Evolutionary conservation across 768 basidiomycete species (phyloP).

Genomic region (Crepidotus variabilis): DNA sequence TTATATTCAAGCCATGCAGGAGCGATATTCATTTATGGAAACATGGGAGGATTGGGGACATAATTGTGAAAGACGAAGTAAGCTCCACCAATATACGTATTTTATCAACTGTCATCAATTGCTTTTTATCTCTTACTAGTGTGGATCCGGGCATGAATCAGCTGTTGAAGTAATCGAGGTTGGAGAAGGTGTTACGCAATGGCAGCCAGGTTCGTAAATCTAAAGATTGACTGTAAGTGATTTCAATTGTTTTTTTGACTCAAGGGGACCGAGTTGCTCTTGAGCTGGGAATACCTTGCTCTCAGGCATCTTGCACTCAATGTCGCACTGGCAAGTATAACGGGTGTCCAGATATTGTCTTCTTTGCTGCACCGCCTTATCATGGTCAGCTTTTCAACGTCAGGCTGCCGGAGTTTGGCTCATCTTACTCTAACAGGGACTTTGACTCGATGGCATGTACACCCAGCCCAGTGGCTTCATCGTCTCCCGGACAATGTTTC

Average conservation of each 20-base stretch:
- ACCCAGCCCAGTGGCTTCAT: too few relatives aligned
- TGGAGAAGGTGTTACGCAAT: conserved; percentile 59
- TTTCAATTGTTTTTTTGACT: not conserved
- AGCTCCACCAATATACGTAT: conserved; percentile 1
- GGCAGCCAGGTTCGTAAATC: conserved; percentile 45
- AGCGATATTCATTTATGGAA: conserved; percentile 76
- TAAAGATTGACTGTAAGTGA: too few relatives aligned
- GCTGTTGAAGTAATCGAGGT: conserved; percentile 64
- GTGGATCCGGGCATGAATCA: conserved; percentile 68
- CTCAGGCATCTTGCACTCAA: conserved; percentile 53
- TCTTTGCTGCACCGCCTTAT: conserved; percentile 72
- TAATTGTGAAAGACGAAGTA: conserved; percentile 68
- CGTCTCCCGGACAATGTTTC: conserved; percentile 32
- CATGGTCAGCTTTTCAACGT: conserved; percentile 38
- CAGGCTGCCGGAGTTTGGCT: not conserved
- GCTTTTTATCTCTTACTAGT: conserved; percentile 28
- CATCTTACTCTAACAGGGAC: conserved; percentile 37
- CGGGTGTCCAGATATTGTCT: conserved; percentile 55
- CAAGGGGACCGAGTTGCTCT: conserved; percentile 67
- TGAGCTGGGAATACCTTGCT: conserved; percentile 68
- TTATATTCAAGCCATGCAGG: conserved; percentile 27
- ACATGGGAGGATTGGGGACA: conserved; percentile 57
- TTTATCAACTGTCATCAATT: not conserved
- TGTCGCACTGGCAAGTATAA: conserved; percentile 67
- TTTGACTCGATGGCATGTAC: conserved; percentile 53